Base-by-base conservation (phyloP, 768 basidiomycete genomes). In the Boletus tomentosulus region DNA sequence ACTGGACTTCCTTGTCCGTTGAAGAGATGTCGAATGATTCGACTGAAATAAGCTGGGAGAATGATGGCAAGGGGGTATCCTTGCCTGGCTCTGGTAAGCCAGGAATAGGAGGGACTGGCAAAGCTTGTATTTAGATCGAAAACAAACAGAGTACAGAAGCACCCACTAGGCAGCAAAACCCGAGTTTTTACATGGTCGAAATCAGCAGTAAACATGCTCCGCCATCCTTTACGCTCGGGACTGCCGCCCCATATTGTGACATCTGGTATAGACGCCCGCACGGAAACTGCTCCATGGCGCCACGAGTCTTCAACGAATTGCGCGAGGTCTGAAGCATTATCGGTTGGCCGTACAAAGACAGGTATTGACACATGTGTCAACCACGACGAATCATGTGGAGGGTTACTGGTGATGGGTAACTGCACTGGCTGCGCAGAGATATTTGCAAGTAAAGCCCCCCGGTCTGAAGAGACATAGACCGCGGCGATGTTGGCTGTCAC, bases 1-100 rank as follows among this genome's bases (percentile, higher is more conserved):
- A 61, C 11, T 63, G 64, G 13, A 86, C 12, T 62, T 68, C 68
- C 39, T 71, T 59, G 31, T 66, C 31, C 13, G 63, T 59, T 13
- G 76, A 76, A 28, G 64, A 64, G 31, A 79, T 62, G n/a, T 71
- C 66, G 66, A 90, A 86, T 4, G 79, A 78, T 50, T 79, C 70
- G 7, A 92, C 72, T 0, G 78, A 82, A 46, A 91, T 66, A 5
- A 91, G 74, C 53, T 85, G 72, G 4, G 82, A 75, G 39, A 87
- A 62, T 6, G 77, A 67, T 11, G 86, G 88, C 3, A 84, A 73
- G 8, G 82, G 79, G 1, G 57, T 59, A 48, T 76, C 69, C 10
- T 68, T 60, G 15, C 83, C 84, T 3, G 85, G 84, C 19, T 69
- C 66, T 16, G 89, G 89, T 15, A 90, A 69, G 4, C 85, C 86